These are phyloP conservation scores for Oryza australiensis DNA, from an alignment of 176 grass and related monocot species.

Conservation along the genomic window DNA sequence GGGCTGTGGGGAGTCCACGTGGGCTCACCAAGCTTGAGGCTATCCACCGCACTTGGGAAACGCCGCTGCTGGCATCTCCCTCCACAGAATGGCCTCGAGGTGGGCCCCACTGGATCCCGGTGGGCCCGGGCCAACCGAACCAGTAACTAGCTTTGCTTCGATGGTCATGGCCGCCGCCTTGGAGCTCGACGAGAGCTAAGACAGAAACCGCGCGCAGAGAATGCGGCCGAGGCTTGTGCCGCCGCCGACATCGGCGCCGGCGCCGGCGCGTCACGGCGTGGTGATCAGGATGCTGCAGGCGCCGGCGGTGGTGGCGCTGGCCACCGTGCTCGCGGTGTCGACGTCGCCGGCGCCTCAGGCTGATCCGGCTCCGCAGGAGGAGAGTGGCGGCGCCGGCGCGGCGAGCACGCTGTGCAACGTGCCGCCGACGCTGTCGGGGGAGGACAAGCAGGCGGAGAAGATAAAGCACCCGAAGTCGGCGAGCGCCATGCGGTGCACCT, in stretches of 20 bases:
- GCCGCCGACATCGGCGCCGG: neutral
- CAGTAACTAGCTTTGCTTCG: neutral
- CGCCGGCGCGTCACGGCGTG: too few relatives aligned
- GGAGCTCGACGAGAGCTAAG: neutral
- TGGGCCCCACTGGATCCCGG: neutral
- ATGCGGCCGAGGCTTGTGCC: constrained; percentile 17
- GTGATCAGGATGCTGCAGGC: constrained; percentile 37
- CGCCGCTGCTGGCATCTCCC: neutral
- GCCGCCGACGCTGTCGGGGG: constrained; percentile 45
- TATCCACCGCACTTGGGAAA: neutral
- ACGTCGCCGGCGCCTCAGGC: neutral
- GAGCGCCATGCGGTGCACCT: constrained; percentile 50
- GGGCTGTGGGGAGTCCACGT: constrained; percentile 28
- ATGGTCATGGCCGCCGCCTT: neutral
- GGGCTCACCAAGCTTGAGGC: constrained; percentile 4
- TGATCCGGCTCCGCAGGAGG: neutral
- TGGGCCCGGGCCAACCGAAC: neutral
- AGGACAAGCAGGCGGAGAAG: constrained; percentile 36
- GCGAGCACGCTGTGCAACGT: constrained; percentile 50
- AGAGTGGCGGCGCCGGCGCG: neutral
- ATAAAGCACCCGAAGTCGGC: constrained; percentile 54
- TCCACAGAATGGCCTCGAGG: neutral
- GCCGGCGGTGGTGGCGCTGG: constrained; percentile 47
- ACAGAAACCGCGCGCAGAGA: neutral
- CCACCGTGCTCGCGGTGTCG: constrained; percentile 29